Evolutionary conservation across 306 rosid species (phyloP), one percentile per base, ranked within the genome.

Genomic region (Chamaecrista fasciculata): DNA sequence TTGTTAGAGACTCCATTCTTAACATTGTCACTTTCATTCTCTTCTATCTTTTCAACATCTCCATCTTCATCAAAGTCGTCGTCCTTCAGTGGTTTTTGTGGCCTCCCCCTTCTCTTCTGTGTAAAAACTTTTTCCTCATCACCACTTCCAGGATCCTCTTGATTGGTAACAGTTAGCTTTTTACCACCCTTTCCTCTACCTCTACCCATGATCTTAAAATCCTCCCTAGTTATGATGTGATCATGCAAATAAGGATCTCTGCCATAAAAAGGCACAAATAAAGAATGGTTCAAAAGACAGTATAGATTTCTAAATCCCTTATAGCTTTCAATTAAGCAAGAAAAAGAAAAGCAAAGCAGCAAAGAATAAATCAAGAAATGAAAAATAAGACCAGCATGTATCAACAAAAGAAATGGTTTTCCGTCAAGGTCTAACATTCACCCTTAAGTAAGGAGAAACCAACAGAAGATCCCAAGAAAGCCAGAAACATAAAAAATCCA

Each of bases 131-230:
- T 85, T 46, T 82, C 87, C 48, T 82, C 90, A 66, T 82, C 90
- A 7, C 87, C 84, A 39, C 80, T 80, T 21, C 50, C 73, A 42
- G 69, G 40, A 75, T 85, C 85, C 5, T 85, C 90, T 0, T 71
- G 85, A 78, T 73, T 80, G 52, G 76, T 60, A 59, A 72, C 82
- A 44, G 73, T 75, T 23, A 78, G 66, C 73, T 85, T 85, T 75
- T 82, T 85, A 49, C 84, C 90, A 49, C 84, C 90, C 78, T 82
- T 85, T 77, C 90, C 85, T 85, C 87, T 85, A 24, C 87, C 87
- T 75, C 85, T 85, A 68, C 87, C 90, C 90, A 85, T 85, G 50
- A 28, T 80, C 75, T 67, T 53, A 79, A 70, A 57, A 87, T 74
- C 75, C 63, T 68, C 74, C 67, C n/a, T n/a, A n/a, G 24, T 46